Percentiles rank a stretch among this genome's conserved stretches.
Evolutionary conservation across 2,329 filamentous ascomycete genomes (phyloP).

Genomic region (Rhynchosporium secalis): DNA sequence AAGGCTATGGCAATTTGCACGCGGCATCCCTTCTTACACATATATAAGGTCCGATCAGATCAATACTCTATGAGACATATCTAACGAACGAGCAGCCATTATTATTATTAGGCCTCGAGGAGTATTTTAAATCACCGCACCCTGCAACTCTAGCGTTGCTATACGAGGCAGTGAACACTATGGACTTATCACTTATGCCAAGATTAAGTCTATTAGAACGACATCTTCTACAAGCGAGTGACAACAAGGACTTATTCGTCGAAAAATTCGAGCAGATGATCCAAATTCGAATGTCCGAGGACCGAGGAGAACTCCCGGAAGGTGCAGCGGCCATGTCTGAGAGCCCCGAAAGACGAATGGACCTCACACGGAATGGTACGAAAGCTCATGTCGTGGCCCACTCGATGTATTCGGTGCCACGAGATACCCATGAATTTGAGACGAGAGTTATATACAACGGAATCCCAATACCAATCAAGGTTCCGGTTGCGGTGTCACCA

Average conservation of each 20-base stretch:
- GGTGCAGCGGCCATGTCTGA: conserved; percentile 49
- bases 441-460: conserved; percentile 94
- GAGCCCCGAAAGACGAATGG: conserved; percentile 44
- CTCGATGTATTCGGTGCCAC: conserved; percentile 72
- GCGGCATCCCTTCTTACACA: conserved; percentile 93
- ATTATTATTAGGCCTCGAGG: conserved; percentile 84
- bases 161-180: conserved; percentile 90
- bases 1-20: conserved; percentile 99
- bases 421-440: conserved; percentile 97
- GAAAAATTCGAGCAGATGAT: conserved; percentile 98
- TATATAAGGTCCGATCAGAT: conserved; percentile 75
- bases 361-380: conserved; percentile 56
- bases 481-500: conserved; percentile 88
- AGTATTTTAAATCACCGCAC: conserved; percentile 92
- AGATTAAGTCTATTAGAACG: conserved; percentile 80
- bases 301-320: conserved; percentile 46
- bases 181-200: conserved; percentile 95
- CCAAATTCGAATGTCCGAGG: conserved; percentile 73
- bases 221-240: conserved; percentile 82
- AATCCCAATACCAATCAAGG: conserved; percentile 94
- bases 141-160: conserved; percentile 84
- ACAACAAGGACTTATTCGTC: conserved; percentile 93
- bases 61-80: conserved; percentile 8
- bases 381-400: conserved; percentile 63
- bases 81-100: conserved; percentile 62